Percentiles rank a stretch among this genome's conserved stretches.
Evolutionary conservation across 2,329 filamentous ascomycete species (phyloP).

Genomic region (Aspergillus floridensis): DNA sequence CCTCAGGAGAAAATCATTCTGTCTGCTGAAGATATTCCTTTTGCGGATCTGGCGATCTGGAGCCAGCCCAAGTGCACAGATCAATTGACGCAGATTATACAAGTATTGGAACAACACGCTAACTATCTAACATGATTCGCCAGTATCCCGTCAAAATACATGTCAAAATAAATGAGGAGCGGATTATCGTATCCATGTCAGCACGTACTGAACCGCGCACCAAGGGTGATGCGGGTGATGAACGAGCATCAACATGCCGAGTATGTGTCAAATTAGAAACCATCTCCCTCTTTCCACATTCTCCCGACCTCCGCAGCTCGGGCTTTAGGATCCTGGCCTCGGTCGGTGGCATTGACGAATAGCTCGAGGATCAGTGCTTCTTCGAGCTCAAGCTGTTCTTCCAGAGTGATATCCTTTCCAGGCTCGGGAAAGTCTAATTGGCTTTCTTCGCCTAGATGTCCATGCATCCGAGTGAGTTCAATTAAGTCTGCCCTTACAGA

Average conservation of each 20-base stretch:
- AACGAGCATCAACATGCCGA: background rate
- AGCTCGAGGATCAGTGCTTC: conserved; percentile 42
- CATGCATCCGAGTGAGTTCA: conserved; percentile 25
- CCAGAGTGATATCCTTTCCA: conserved; percentile 45
- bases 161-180: background rate
- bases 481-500: conserved; percentile 38
- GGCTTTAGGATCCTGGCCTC: conserved; percentile 51
- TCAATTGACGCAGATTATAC: background rate
- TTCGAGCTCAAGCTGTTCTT: conserved; percentile 45
- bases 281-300: conserved; percentile 56
- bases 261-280: conserved; percentile 40
- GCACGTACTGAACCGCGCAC: background rate
- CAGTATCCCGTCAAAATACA: background rate
- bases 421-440: conserved; percentile 37
- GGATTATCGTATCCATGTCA: background rate
- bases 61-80: conserved; percentile 14
- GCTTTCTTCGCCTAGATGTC: conserved; percentile 25
- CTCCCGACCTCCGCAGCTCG: conserved; percentile 55
- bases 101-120: background rate
- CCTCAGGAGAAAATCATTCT: background rate
- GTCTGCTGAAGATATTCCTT: background rate
- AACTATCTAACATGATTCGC: background rate
- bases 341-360: conserved; percentile 47
- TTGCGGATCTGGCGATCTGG: conserved; percentile 9
- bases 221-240: too few species aligned